These are phyloP conservation scores for Venturia nashicola DNA, from an alignment of 2,329 filamentous ascomycete species.

Conservation along the genomic window DNA sequence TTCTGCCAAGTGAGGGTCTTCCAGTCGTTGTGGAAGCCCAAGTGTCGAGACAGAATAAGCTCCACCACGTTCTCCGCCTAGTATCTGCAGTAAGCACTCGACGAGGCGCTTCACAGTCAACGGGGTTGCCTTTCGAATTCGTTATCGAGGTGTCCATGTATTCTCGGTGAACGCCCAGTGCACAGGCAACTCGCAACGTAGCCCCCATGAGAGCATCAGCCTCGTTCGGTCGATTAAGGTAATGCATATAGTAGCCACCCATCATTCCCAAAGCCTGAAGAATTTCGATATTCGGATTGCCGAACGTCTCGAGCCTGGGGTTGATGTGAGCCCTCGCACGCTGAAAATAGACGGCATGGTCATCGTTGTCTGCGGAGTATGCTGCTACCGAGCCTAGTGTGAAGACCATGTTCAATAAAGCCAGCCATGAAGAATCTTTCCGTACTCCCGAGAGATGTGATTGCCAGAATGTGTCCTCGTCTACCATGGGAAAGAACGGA, in stretches of 20 bases:
- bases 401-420: slow-evolving; percentile 63
- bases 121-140: slow-evolving; percentile 12
- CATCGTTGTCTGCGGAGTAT: slow-evolving; percentile 48
- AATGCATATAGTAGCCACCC: slow-evolving; percentile 67
- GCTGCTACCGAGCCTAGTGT: slow-evolving; percentile 62
- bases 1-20: slow-evolving; percentile 26
- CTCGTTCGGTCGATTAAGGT: slow-evolving; percentile 65
- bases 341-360: slow-evolving; percentile 58
- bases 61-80: slow-evolving; percentile 32
- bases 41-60: slow-evolving; percentile 30
- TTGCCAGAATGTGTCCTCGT: slow-evolving; percentile 57
- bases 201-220: slow-evolving; percentile 62
- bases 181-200: slow-evolving; percentile 61
- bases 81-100: slow-evolving; percentile 23
- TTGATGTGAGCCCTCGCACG: slow-evolving; percentile 54
- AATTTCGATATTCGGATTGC: slow-evolving; percentile 59
- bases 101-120: slow-evolving; percentile 16
- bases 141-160: slow-evolving; percentile 24
- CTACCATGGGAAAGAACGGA: slow-evolving; percentile 60
- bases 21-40: slow-evolving; percentile 32
- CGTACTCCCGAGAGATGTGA: slow-evolving; percentile 47
- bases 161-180: slow-evolving; percentile 59
- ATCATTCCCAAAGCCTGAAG: slow-evolving; percentile 60
- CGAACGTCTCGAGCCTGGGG: slow-evolving; percentile 46
- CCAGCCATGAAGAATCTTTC: slow-evolving; percentile 57